Evolutionary conservation across 202 grass and related monocot species (phyloP).

Genomic region (Zizania palustris): DNA sequence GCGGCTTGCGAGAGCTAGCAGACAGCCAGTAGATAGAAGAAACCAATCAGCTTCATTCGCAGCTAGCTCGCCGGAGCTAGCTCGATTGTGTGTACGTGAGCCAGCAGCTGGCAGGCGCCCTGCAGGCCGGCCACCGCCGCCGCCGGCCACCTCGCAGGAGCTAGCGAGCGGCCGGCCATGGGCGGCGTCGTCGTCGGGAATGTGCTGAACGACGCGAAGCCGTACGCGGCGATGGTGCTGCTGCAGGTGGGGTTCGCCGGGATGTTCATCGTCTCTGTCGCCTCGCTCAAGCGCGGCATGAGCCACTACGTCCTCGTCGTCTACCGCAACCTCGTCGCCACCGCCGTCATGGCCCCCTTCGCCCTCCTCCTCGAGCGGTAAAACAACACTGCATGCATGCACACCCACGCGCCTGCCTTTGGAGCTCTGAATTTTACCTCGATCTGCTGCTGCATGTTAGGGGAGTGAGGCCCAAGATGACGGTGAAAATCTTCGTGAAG

Average conservation of each 20-base stretch:
- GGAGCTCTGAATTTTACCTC: neutral
- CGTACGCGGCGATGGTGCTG: slow-evolving; percentile 76
- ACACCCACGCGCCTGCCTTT: too few species aligned
- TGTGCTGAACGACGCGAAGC: slow-evolving; percentile 58
- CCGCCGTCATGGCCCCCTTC: slow-evolving; percentile 58
- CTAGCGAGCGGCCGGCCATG: slow-evolving; percentile 15
- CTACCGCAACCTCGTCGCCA: slow-evolving; percentile 71
- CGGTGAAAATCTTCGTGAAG: slow-evolving; percentile 68
- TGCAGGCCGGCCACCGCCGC: too few species aligned
- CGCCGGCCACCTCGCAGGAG: too few species aligned
- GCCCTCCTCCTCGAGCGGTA: slow-evolving; percentile 67
- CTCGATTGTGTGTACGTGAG: neutral
- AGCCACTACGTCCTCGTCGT: slow-evolving; percentile 82
- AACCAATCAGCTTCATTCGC: neutral
- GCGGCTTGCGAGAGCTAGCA: neutral
- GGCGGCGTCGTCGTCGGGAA: slow-evolving; percentile 47
- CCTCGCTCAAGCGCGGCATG: slow-evolving; percentile 73
- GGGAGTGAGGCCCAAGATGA: slow-evolving; percentile 73
- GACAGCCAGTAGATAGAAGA: too few species aligned
- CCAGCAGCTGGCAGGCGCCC: too few species aligned
- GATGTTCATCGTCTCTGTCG: slow-evolving; percentile 77
- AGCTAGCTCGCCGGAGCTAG: neutral
- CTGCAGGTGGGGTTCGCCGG: slow-evolving; percentile 78
- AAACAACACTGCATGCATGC: too few species aligned
- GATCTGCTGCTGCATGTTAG: slow-evolving; percentile 31